A percentile compares a stretch with the other conserved stretches of the same genome.
Evolutionary conservation across 352 stramenopile genomes (phyloP).

Genomic region (Globisporangium heterothallicum): DNA sequence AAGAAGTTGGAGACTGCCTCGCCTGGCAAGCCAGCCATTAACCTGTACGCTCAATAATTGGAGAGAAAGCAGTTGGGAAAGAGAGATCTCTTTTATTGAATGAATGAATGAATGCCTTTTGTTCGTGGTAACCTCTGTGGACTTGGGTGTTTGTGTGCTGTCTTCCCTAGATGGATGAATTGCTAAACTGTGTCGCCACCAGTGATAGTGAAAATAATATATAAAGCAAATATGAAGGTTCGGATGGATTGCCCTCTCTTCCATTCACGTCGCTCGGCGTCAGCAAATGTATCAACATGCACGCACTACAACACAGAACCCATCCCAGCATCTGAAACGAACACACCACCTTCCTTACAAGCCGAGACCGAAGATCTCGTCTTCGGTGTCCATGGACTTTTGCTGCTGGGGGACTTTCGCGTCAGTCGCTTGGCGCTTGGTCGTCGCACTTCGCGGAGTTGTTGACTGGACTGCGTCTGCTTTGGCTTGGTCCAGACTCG

Average conservation of each 20-base stretch:
- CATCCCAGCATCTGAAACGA: too few species aligned
- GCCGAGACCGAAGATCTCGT: constrained; percentile 80
- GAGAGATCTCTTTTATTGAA: background rate
- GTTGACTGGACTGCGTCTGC: background rate
- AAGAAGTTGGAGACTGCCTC: constrained; percentile 85
- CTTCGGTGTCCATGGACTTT: constrained; percentile 24
- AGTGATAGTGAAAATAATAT: background rate
- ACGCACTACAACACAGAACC: too few species aligned
- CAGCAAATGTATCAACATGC: too few species aligned
- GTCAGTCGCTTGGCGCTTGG: constrained; percentile 4
- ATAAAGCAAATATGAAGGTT: background rate
- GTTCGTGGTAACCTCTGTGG: background rate
- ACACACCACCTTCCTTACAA: constrained; percentile 28
- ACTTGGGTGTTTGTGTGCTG: background rate
- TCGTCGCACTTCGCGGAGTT: constrained; percentile 5
- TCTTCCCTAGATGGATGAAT: background rate
- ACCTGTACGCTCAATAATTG: constrained; percentile 52
- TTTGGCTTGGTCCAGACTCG: background rate
- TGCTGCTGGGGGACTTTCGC: constrained; percentile 6
- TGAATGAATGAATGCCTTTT: background rate
- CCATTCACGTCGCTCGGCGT: too few species aligned
- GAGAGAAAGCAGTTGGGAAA: background rate
- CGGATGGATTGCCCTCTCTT: background rate
- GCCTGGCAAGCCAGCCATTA: constrained; percentile 79
- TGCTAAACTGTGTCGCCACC: background rate